phyloP scores from a whole-genome alignment of 345 rosid genomes.

The Hibiscus tridactylites region DNA sequence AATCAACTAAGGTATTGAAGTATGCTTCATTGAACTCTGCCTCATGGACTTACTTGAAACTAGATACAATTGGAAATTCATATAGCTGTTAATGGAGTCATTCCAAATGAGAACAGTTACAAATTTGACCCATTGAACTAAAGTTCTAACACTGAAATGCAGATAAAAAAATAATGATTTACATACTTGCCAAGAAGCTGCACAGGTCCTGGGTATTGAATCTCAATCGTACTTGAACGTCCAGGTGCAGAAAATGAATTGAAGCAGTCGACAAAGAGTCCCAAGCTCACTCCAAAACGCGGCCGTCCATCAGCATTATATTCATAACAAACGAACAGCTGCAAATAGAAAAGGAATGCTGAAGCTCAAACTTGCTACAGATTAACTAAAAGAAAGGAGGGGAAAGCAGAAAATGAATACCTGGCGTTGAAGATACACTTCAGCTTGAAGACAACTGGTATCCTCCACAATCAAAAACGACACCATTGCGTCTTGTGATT shows the following conservation, averaged over 20 bases:
- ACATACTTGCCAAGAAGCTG: slow-evolving; percentile 84
- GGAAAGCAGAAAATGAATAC: slow-evolving; percentile 19
- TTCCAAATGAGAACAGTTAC: too few species aligned
- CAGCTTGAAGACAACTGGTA: slow-evolving; percentile 83
- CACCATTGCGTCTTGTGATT: slow-evolving; percentile 63
- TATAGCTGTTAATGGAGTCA: too few species aligned
- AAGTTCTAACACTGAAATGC: background rate
- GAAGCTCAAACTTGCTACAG: background rate
- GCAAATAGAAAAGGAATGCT: background rate
- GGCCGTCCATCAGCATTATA: slow-evolving; percentile 67
- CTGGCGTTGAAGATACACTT: slow-evolving; percentile 90
- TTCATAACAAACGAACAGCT: slow-evolving; percentile 69
- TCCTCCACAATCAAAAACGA: slow-evolving; percentile 78
- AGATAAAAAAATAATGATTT: background rate
- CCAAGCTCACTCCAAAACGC: slow-evolving; percentile 76
- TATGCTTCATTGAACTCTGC: too few species aligned
- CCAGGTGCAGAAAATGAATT: slow-evolving; percentile 87
- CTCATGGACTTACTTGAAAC: too few species aligned
- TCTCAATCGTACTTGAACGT: slow-evolving; percentile 53
- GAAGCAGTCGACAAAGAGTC: slow-evolving; percentile 80
- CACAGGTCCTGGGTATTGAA: slow-evolving; percentile 94
- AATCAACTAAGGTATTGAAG: too few species aligned
- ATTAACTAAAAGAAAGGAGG: background rate
- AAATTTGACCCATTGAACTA: background rate
- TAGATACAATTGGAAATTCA: too few species aligned